phyloP scores from a whole-genome alignment of 1,284 basidiomycete species.

The Lignosus rhinocerotis region DNA sequence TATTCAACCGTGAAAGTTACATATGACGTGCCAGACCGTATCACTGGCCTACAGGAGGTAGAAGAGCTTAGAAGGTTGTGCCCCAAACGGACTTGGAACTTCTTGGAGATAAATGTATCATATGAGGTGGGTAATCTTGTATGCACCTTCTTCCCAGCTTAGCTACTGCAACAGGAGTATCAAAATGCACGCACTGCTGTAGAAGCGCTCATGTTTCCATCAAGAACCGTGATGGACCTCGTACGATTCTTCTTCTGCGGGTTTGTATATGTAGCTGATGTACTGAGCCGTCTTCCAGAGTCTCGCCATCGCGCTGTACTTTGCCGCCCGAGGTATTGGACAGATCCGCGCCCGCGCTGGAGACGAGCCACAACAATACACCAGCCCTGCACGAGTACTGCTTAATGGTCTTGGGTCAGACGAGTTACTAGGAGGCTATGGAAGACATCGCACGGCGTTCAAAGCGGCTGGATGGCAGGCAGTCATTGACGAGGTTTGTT shows the following conservation, averaged over 20 bases:
- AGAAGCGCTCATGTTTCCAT: slow-evolving; percentile 80
- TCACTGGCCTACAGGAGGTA: slow-evolving; percentile 77
- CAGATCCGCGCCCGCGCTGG: slow-evolving; percentile 42
- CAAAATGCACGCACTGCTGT: slow-evolving; percentile 56
- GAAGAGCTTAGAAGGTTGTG: slow-evolving; percentile 75
- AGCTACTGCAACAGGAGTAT: slow-evolving; percentile 54
- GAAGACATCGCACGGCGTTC: slow-evolving; percentile 84
- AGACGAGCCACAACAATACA: slow-evolving; percentile 53
- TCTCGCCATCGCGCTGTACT: slow-evolving; percentile 89
- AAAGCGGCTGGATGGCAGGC: slow-evolving; percentile 65
- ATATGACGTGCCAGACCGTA: slow-evolving; percentile 84
- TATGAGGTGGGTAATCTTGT: slow-evolving; percentile 57
- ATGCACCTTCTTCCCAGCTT: neutral
- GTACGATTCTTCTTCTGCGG: slow-evolving; percentile 43
- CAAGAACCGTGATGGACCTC: slow-evolving; percentile 89
- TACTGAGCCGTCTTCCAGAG: slow-evolving; percentile 53
- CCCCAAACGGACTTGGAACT: slow-evolving; percentile 84
- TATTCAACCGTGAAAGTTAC: slow-evolving; percentile 32
- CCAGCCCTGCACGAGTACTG: slow-evolving; percentile 78
- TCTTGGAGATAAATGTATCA: slow-evolving; percentile 87
- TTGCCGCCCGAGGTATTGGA: slow-evolving; percentile 84
- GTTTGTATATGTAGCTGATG: neutral
- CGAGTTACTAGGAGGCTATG: slow-evolving; percentile 93
- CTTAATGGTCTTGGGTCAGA: slow-evolving; percentile 95
- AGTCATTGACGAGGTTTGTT: slow-evolving; percentile 78